Conservation (phyloP, 129 eudicot genomes). For the Artemisia annua region DNA sequence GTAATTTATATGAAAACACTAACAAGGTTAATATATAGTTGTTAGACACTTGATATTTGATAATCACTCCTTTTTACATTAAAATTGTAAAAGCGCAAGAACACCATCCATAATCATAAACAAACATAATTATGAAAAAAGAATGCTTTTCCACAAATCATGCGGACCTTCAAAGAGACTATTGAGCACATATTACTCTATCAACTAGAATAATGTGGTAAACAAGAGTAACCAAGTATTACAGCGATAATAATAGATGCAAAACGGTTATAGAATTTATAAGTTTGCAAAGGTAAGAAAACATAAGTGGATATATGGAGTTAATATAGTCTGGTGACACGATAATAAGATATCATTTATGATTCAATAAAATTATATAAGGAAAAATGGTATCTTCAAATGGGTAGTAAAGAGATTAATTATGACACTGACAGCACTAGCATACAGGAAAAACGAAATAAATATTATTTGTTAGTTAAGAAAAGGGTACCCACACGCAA, state of each 20-base stretch:
- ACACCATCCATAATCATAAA: no score
- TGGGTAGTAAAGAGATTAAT: neutral
- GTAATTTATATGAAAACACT: neutral
- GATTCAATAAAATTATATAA: no score
- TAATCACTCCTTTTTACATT: no score
- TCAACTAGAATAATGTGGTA: neutral
- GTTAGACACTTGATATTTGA: no score
- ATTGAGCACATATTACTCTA: neutral
- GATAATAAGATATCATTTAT: no score
- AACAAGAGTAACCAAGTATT: no score
- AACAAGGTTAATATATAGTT: neutral
- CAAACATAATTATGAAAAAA: neutral
- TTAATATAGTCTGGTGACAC: conserved; percentile 51
- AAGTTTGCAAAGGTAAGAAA: neutral
- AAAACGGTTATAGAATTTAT: no score
- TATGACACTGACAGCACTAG: neutral
- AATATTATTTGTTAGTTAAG: neutral
- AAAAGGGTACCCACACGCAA: conserved; percentile 53
- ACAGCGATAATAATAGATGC: no score
- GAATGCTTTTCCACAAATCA: neutral
- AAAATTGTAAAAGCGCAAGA: no score
- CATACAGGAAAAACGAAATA: neutral
- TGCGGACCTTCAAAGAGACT: neutral
- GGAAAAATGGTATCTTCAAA: conserved; percentile 13
- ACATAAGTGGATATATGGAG: neutral